phyloP scores from a whole-genome alignment of 345 rosid genomes.

The Aquilaria sinensis region DNA sequence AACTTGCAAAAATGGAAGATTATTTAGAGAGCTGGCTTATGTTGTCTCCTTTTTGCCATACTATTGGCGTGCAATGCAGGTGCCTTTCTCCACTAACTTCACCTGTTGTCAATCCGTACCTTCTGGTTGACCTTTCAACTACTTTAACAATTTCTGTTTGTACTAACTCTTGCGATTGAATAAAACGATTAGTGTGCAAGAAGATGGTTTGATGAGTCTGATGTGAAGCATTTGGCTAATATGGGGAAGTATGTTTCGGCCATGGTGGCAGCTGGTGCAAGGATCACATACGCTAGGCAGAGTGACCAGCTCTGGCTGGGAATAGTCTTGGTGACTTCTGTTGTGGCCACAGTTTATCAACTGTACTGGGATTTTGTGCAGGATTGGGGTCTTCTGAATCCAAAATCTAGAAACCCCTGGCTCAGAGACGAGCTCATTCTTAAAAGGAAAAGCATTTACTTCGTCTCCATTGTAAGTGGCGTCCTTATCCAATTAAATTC shows the following conservation, averaged over 20 bases:
- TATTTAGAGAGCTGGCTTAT: constrained; percentile 68
- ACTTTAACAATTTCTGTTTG: background rate
- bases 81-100: constrained; percentile 3
- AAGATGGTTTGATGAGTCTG: constrained; percentile 81
- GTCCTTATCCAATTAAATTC: background rate
- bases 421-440: constrained; percentile 80
- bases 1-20: constrained; percentile 60
- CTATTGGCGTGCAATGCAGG: constrained; percentile 99
- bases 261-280: constrained; percentile 91
- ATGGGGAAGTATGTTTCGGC: constrained; percentile 98
- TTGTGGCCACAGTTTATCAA: constrained; percentile 69
- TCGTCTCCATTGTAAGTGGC: constrained; percentile 67
- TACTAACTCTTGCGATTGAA: background rate
- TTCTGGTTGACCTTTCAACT: no score
- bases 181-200: constrained; percentile 62
- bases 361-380: constrained; percentile 92
- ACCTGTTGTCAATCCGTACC: background rate
- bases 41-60: constrained; percentile 82
- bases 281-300: constrained; percentile 63
- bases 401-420: constrained; percentile 71
- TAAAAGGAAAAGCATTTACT: constrained; percentile 63
- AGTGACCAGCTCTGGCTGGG: constrained; percentile 42
- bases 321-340: constrained; percentile 57
- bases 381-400: constrained; percentile 88
- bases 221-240: constrained; percentile 66